Evolutionary conservation across 73 alveolate species (phyloP).

Genomic region (Tetrahymena elliotti): DNA sequence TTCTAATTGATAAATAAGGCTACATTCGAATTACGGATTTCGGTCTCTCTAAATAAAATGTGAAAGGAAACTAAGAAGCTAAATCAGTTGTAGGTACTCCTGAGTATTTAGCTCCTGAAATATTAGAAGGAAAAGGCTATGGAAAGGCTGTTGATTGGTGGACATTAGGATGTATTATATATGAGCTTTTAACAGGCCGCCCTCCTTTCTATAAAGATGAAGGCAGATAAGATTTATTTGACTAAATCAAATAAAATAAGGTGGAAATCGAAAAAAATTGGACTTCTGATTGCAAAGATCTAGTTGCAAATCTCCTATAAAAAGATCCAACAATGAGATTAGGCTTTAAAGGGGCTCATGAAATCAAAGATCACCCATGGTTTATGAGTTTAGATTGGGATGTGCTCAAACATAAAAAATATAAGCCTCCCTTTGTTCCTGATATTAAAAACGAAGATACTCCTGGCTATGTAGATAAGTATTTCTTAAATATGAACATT

Average conservation of each 20-base stretch:
- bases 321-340: constrained; percentile 33
- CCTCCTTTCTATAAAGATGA: constrained; percentile 90
- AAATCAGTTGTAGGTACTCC: constrained; percentile 79
- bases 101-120: constrained; percentile 93
- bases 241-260: neutral
- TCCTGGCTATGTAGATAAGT: constrained; percentile 20
- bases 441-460: constrained; percentile 3
- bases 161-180: constrained; percentile 76
- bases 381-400: constrained; percentile 45
- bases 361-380: constrained; percentile 51
- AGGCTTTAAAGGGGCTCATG: constrained; percentile 42
- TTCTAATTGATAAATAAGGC: constrained; percentile 30
- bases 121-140: constrained; percentile 61
- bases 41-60: constrained; percentile 35
- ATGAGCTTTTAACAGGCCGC: constrained; percentile 87
- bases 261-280: constrained; percentile 7
- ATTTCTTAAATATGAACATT: neutral
- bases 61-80: constrained; percentile 35
- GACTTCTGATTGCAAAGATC: constrained; percentile 24
- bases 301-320: constrained; percentile 16
- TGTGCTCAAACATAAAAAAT: constrained; percentile 1
- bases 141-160: constrained; percentile 83
- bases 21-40: constrained; percentile 34
- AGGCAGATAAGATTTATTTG: constrained; percentile 71
- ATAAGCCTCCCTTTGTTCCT: constrained; percentile 47